A percentile compares a stretch with the other conserved stretches of the same genome.
phyloP scores from a whole-genome alignment of 1,139 yeast species.

The Blastobotrys indianensis region DNA sequence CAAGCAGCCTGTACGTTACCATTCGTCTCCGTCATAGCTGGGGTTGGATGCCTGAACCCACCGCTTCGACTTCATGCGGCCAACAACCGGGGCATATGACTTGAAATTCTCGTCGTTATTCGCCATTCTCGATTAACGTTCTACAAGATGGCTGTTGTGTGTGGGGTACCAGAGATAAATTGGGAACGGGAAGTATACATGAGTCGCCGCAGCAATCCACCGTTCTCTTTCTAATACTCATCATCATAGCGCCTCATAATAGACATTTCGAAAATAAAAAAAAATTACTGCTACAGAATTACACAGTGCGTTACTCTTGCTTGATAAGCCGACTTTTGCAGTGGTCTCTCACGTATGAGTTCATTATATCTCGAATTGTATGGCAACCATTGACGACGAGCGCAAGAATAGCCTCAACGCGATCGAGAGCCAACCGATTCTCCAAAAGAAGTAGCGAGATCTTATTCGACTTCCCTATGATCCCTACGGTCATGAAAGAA shows the following conservation, averaged over 20 bases:
- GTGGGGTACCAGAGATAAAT: not conserved
- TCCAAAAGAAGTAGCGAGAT: constrained; percentile 64
- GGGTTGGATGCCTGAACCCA: constrained; percentile 34
- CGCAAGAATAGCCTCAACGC: constrained; percentile 69
- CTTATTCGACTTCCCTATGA: constrained; percentile 76
- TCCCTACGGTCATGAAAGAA: constrained; percentile 75
- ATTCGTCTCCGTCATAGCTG: constrained; percentile 35
- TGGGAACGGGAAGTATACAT: not conserved
- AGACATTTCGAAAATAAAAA: too few species aligned
- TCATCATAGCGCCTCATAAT: too few species aligned
- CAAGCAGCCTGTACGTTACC: constrained; percentile 21
- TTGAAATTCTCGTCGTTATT: constrained; percentile 13
- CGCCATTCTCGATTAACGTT: not conserved
- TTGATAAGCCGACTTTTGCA: constrained; percentile 46
- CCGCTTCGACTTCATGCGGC: constrained; percentile 36
- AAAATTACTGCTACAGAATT: not conserved
- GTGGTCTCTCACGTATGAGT: constrained; percentile 67
- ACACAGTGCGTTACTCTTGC: constrained; percentile 4
- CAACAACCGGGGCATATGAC: constrained; percentile 29
- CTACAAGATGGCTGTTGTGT: not conserved
- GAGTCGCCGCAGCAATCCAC: too few species aligned
- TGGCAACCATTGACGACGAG: constrained; percentile 89
- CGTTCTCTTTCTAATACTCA: too few species aligned
- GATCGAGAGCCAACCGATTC: constrained; percentile 79
- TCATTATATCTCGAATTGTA: constrained; percentile 78